Conservation (phyloP, 345 rosid genomes). For the Eucalyptus coolabah region DNA sequence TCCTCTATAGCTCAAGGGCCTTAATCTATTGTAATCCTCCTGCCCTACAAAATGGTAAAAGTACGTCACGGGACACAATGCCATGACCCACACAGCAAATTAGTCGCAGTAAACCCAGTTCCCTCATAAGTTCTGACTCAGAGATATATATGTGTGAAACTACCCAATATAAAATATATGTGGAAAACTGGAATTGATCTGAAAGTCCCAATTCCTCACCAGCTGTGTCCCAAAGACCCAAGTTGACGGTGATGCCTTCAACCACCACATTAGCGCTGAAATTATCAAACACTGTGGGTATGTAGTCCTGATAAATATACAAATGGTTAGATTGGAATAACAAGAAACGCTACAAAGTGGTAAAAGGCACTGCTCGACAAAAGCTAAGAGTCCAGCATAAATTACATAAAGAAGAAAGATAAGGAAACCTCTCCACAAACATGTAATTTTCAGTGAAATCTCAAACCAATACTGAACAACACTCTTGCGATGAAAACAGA, state of each 20-base stretch:
- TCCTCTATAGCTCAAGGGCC: conserved; percentile 98
- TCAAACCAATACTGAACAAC: background rate
- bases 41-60: conserved; percentile 41
- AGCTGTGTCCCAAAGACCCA: conserved; percentile 99
- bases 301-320: conserved; percentile 61
- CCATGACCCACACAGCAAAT: background rate
- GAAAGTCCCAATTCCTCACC: conserved; percentile 17
- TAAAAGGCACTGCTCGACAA: background rate
- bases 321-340: background rate
- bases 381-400: background rate
- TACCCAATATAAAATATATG: background rate
- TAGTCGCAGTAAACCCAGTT: background rate
- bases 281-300: conserved; percentile 95
- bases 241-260: conserved; percentile 88
- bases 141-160: background rate
- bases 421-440: background rate
- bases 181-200: background rate
- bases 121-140: background rate
- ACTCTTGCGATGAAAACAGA: background rate
- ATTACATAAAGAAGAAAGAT: background rate
- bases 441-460: background rate
- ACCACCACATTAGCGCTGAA: conserved; percentile 95
- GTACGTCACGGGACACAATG: background rate
- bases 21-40: conserved; percentile 91
- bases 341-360: background rate